These are phyloP conservation scores for Metschnikowia santaceciliae DNA, from an alignment of 805 yeast species.

Conservation along the genomic window DNA sequence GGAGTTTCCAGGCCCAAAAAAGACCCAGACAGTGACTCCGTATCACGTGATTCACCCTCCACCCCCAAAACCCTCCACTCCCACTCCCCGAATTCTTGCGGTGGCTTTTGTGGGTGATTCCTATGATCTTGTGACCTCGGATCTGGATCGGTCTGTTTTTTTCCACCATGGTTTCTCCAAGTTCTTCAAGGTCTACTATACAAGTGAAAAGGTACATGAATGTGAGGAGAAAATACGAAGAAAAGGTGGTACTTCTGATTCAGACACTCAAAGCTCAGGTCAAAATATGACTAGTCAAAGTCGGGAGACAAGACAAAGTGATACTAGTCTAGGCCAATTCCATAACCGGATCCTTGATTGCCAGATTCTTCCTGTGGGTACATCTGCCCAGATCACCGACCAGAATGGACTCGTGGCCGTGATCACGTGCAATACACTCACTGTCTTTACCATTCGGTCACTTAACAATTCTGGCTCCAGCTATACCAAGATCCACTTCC, in stretches of 20 bases:
- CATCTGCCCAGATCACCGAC: constrained; percentile 52
- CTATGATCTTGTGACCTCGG: constrained; percentile 31
- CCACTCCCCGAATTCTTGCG: no score
- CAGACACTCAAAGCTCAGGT: background rate
- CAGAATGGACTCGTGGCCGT: constrained; percentile 56
- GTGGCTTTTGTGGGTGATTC: constrained; percentile 28
- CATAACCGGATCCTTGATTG: constrained; percentile 26
- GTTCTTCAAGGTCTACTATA: constrained; percentile 46
- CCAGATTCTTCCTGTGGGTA: constrained; percentile 58
- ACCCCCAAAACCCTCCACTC: no score
- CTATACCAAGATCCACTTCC: constrained; percentile 47
- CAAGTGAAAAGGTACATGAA: background rate
- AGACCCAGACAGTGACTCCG: constrained; percentile 1
- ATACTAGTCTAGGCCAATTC: no score
- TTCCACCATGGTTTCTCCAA: constrained; percentile 62
- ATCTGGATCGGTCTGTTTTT: constrained; percentile 41
- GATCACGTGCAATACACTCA: constrained; percentile 47
- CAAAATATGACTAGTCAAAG: no score
- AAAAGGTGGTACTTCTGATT: no score
- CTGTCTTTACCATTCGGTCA: constrained; percentile 49
- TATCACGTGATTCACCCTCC: constrained; percentile 12
- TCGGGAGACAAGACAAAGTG: no score
- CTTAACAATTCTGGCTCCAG: constrained; percentile 35
- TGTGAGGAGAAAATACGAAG: background rate
- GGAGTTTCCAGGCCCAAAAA: constrained; percentile 39